A percentile compares a stretch with the other conserved stretches of the same genome.
These are phyloP conservation scores for Lunularia cruciata DNA, from an alignment of 225 moss, liverwort and hornwort species.

Conservation along the genomic window DNA sequence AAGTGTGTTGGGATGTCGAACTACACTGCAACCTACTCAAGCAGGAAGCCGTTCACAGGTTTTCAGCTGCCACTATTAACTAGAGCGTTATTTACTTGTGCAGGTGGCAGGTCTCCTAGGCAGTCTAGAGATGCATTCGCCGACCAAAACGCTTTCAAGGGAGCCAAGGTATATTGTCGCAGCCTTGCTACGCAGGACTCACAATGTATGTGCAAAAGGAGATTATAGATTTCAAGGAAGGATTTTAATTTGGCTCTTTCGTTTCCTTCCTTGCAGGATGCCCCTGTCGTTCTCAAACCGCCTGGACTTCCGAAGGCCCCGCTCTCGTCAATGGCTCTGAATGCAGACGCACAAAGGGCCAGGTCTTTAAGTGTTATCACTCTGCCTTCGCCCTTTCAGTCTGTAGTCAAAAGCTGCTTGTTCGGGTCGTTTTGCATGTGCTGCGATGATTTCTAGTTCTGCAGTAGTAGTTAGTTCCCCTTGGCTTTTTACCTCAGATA, in stretches of 20 bases:
- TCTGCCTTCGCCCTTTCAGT: conserved; percentile 18
- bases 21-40: no score
- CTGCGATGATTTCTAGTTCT: conserved; percentile 11
- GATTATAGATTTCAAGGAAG: no score
- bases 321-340: conserved; percentile 19
- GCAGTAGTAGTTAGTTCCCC: background rate
- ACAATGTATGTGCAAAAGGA: background rate
- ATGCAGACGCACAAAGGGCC: conserved; percentile 27
- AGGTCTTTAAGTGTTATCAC: conserved; percentile 37
- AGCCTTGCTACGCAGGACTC: background rate
- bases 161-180: background rate
- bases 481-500: no score
- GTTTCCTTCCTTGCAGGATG: background rate
- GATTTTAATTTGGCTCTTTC: no score
- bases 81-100: background rate
- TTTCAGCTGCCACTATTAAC: no score
- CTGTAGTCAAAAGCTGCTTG: conserved; percentile 20
- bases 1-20: no score
- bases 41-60: no score
- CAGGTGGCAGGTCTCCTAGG: conserved; percentile 16
- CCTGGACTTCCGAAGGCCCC: conserved; percentile 19
- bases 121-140: background rate
- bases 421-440: conserved; percentile 29
- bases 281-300: conserved; percentile 6
- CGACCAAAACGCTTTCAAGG: conserved; percentile 2